Evolutionary conservation across 129 eudicot genomes (phyloP).

Genomic region (Escallonia rubra): DNA sequence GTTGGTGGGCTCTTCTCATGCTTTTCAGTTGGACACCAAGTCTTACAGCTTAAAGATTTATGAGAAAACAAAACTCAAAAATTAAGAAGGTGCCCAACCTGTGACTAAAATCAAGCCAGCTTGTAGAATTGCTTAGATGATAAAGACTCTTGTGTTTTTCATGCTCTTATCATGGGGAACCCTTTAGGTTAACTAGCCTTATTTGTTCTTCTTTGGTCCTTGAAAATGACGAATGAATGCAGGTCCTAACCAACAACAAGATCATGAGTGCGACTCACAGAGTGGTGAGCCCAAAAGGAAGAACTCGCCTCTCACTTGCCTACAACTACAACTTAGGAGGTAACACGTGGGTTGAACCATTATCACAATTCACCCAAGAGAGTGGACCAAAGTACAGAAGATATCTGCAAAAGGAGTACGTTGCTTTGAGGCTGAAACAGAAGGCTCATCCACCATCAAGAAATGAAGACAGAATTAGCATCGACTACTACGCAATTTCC

Average conservation of each 20-base stretch:
- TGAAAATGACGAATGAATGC: not conserved
- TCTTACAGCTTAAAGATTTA: not conserved
- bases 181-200: too few species aligned
- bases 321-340: constrained; percentile 42
- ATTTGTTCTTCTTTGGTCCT: too few species aligned
- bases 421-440: constrained; percentile 52
- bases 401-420: constrained; percentile 48
- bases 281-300: constrained; percentile 45
- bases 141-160: too few species aligned
- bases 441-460: constrained; percentile 61
- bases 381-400: constrained; percentile 52
- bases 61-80: too few species aligned
- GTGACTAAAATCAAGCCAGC: too few species aligned
- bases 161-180: too few species aligned
- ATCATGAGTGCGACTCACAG: constrained; percentile 60
- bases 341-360: constrained; percentile 61
- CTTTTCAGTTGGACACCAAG: too few species aligned
- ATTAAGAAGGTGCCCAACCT: too few species aligned
- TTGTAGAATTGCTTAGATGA: too few species aligned
- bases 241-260: constrained; percentile 53
- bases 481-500: constrained; percentile 32
- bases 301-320: constrained; percentile 37
- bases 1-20: too few species aligned
- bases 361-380: constrained; percentile 33
- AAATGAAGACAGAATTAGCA: constrained; percentile 38